phyloP scores from a whole-genome alignment of 2,329 filamentous ascomycete genomes.

The Epichloe bromicola region DNA sequence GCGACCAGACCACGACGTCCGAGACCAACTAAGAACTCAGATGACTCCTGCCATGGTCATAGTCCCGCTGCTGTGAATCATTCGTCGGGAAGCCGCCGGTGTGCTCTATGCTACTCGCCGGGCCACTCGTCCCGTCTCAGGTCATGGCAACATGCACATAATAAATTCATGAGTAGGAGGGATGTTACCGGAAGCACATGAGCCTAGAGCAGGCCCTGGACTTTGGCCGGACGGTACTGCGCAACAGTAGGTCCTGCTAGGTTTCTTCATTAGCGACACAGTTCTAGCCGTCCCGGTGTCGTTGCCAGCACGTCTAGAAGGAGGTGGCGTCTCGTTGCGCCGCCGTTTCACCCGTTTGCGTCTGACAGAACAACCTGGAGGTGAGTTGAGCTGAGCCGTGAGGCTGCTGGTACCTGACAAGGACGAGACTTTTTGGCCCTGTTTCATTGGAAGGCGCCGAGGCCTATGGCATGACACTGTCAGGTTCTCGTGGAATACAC shows the following conservation, averaged over 20 bases:
- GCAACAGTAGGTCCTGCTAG: neutral
- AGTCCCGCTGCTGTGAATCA: too few species aligned
- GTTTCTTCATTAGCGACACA: neutral
- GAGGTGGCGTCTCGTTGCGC: neutral
- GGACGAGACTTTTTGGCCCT: too few species aligned
- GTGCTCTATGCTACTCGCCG: neutral
- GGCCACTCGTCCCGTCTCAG: neutral
- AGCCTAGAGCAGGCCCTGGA: too few species aligned
- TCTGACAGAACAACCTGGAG: neutral
- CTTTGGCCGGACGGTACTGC: neutral
- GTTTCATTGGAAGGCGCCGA: too few species aligned
- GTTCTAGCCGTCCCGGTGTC: neutral
- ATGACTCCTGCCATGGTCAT: too few species aligned
- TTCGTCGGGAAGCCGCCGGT: too few species aligned
- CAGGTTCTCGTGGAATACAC: too few species aligned
- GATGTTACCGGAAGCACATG: too few species aligned
- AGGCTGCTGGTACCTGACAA: neutral
- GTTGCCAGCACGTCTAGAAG: neutral
- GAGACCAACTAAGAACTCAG: too few species aligned
- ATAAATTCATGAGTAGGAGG: too few species aligned
- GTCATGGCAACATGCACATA: neutral
- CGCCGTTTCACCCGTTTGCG: neutral
- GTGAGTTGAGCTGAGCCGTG: neutral
- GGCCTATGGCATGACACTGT: too few species aligned
- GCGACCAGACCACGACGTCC: neutral